Evolutionary conservation across 371 early-diverging fungal species (phyloP).

Genomic region (Mortierella sp.): DNA sequence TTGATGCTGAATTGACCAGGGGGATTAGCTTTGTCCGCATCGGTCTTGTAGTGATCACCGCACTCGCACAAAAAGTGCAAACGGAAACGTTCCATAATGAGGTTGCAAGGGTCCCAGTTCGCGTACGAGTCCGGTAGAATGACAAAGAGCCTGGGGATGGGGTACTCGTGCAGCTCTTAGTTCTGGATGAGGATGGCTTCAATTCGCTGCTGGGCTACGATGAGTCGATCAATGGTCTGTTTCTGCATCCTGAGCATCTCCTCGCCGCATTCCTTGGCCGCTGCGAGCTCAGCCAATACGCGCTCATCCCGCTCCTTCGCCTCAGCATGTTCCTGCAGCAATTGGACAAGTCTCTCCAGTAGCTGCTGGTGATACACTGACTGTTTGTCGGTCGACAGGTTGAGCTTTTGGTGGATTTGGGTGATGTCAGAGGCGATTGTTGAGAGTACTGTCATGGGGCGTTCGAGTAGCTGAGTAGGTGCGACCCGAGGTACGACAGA

Average conservation of each 20-base stretch:
- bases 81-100: constrained; percentile 13
- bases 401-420: background rate
- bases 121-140: background rate
- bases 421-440: background rate
- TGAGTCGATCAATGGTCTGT: background rate
- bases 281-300: too few species aligned
- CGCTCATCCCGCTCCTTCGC: too few species aligned
- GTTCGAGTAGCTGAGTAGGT: too few species aligned
- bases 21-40: background rate
- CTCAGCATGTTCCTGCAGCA: background rate
- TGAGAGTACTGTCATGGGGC: too few species aligned
- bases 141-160: background rate
- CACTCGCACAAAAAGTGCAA: constrained; percentile 32
- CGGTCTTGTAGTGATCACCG: background rate
- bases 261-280: too few species aligned
- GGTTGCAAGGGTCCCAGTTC: constrained; percentile 4
- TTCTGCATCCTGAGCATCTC: too few species aligned
- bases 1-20: background rate
- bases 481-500: too few species aligned
- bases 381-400: background rate
- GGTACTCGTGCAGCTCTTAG: background rate
- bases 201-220: background rate
- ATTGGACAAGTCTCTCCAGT: background rate
- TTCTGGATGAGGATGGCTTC: background rate
- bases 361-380: background rate